Evolutionary conservation across 345 rosid genomes (phyloP).

Genomic region (Heritiera littoralis): DNA sequence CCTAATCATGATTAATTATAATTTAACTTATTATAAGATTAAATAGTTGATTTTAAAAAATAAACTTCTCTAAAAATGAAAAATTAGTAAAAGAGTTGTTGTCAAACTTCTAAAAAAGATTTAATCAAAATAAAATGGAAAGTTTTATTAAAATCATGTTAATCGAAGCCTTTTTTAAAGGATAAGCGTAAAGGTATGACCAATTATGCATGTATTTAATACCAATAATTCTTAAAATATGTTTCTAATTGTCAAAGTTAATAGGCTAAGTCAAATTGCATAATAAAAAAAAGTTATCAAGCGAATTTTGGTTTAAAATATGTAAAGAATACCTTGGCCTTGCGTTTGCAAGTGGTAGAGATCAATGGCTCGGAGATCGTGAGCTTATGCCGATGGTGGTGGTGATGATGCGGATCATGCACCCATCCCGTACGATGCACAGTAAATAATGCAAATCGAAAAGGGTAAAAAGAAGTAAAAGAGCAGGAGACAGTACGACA

Average conservation of each 20-base stretch:
- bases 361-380: background rate
- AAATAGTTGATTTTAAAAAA: background rate
- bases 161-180: no score
- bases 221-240: no score
- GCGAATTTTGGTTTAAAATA: background rate
- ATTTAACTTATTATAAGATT: background rate
- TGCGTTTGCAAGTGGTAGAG: background rate
- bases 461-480: background rate
- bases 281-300: no score
- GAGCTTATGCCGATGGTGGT: background rate
- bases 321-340: conserved; percentile 11
- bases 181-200: no score
- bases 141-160: no score
- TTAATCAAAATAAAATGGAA: background rate
- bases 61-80: background rate
- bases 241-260: no score
- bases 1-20: background rate
- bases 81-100: background rate
- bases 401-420: background rate
- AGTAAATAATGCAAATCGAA: background rate
- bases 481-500: background rate
- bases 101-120: background rate
- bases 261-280: no score
- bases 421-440: background rate
- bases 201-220: no score